phyloP scores from a whole-genome alignment of 805 yeast genomes.

The Suhomyces emberorum region DNA sequence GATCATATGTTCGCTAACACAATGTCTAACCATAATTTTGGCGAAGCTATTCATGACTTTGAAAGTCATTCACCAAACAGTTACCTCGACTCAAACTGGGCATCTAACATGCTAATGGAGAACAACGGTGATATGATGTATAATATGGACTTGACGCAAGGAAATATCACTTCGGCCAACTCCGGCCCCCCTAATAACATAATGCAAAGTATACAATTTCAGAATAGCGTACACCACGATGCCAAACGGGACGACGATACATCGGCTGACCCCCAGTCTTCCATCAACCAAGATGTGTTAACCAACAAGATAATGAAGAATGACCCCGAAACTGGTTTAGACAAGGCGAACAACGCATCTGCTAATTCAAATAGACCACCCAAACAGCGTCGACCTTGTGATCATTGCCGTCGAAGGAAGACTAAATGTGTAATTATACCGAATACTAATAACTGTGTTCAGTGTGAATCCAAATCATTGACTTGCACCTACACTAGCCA shows the following conservation, averaged over 20 bases:
- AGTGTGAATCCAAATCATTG: slow-evolving; percentile 70
- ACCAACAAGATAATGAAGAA: slow-evolving; percentile 1
- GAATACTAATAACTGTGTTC: slow-evolving; percentile 61
- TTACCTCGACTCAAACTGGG: slow-evolving; percentile 32
- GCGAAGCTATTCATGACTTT: slow-evolving; percentile 2
- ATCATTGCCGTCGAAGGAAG: slow-evolving; percentile 77
- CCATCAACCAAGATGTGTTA: slow-evolving; percentile 2
- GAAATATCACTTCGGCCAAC: neutral
- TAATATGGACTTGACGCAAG: slow-evolving; percentile 26
- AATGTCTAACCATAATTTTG: neutral
- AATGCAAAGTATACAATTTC: slow-evolving; percentile 30
- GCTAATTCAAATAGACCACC: too few species aligned
- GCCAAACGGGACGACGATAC: too few species aligned
- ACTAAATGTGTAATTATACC: slow-evolving; percentile 73
- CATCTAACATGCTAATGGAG: slow-evolving; percentile 31
- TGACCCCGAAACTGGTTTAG: too few species aligned
- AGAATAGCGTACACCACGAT: slow-evolving; percentile 22
- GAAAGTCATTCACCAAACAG: slow-evolving; percentile 6
- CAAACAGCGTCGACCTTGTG: slow-evolving; percentile 67
- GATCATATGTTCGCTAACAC: slow-evolving; percentile 1
- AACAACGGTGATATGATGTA: slow-evolving; percentile 28
- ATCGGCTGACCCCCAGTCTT: too few species aligned
- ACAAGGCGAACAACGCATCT: too few species aligned
- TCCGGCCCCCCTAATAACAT: slow-evolving; percentile 17
- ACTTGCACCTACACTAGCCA: slow-evolving; percentile 73